Conservation (phyloP, 495 filamentous ascomycete genomes). For the Aspergillus bridgeri region DNA sequence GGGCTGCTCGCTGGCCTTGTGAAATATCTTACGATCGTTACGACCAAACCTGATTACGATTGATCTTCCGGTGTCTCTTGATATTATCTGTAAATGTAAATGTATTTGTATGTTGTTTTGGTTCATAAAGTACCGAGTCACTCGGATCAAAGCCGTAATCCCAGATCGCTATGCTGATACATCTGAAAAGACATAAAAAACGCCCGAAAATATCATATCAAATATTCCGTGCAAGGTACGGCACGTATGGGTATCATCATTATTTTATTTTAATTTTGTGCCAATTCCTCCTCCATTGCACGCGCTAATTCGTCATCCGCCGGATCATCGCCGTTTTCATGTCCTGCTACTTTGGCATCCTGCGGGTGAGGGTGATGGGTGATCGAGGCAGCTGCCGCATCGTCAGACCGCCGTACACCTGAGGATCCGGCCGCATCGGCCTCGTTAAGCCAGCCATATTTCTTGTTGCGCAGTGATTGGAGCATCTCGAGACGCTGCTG, state of each 20-base stretch:
- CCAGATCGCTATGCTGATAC: constrained; percentile 4
- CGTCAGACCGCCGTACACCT: neutral
- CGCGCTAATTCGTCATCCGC: constrained; percentile 23
- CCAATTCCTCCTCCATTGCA: constrained; percentile 26
- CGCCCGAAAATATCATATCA: neutral
- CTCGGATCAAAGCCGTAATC: neutral
- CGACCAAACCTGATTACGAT: neutral
- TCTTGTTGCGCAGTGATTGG: constrained; percentile 22
- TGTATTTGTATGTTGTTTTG: neutral
- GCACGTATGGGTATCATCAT: constrained; percentile 6
- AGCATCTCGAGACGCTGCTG: constrained; percentile 12
- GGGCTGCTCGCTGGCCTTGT: too few relatives aligned
- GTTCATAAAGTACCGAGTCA: neutral
- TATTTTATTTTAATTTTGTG: constrained; percentile 7
- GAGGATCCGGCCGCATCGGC: neutral
- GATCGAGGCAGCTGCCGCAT: neutral
- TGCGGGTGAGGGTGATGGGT: neutral
- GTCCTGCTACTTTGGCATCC: neutral
- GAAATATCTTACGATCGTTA: neutral
- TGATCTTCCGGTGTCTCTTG: neutral
- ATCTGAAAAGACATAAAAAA: constrained; percentile 1
- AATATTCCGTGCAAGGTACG: neutral
- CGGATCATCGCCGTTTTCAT: neutral
- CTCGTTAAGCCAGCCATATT: constrained; percentile 23
- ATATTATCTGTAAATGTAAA: neutral